A percentile compares a stretch with the other conserved stretches of the same genome.
Evolutionary conservation across 192 early-diverging fungal genomes (phyloP).

Genomic region (Borealophlyctis nickersoniae): DNA sequence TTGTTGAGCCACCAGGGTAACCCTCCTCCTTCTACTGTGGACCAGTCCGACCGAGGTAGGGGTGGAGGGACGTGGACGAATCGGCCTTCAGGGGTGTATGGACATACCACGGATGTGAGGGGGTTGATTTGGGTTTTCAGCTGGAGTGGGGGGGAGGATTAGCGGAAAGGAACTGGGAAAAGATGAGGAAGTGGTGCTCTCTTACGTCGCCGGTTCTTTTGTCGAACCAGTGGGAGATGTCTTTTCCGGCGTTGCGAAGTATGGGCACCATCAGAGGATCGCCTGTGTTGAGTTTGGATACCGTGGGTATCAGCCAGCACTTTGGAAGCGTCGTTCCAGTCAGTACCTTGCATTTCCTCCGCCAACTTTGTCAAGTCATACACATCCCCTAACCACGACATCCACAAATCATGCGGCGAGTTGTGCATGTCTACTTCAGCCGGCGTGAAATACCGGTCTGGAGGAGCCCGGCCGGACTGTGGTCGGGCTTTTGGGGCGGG

Average conservation of each 20-base stretch:
- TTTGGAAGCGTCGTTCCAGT: background rate
- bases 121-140: constrained; percentile 48
- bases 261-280: constrained; percentile 49
- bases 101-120: constrained; percentile 35
- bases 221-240: constrained; percentile 65
- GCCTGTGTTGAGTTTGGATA: too few species aligned
- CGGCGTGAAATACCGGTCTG: constrained; percentile 40
- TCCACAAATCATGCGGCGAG: constrained; percentile 51
- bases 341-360: constrained; percentile 34
- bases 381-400: constrained; percentile 55
- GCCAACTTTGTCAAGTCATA: constrained; percentile 46
- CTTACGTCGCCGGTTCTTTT: constrained; percentile 45
- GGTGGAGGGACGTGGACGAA: constrained; percentile 51
- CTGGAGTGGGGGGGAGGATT: constrained; percentile 15
- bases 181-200: background rate
- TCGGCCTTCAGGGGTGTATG: constrained; percentile 51
- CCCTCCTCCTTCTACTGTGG: background rate
- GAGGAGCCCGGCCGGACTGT: background rate
- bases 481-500: background rate
- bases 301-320: background rate
- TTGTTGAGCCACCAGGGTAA: constrained; percentile 57
- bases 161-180: background rate
- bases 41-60: constrained; percentile 44
- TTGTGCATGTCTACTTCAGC: constrained; percentile 53
- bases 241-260: constrained; percentile 55